A percentile compares a stretch with the other conserved stretches of the same genome.
These are phyloP conservation scores for Amanita phalloides DNA, from an alignment of 768 basidiomycete species.

Conservation along the genomic window DNA sequence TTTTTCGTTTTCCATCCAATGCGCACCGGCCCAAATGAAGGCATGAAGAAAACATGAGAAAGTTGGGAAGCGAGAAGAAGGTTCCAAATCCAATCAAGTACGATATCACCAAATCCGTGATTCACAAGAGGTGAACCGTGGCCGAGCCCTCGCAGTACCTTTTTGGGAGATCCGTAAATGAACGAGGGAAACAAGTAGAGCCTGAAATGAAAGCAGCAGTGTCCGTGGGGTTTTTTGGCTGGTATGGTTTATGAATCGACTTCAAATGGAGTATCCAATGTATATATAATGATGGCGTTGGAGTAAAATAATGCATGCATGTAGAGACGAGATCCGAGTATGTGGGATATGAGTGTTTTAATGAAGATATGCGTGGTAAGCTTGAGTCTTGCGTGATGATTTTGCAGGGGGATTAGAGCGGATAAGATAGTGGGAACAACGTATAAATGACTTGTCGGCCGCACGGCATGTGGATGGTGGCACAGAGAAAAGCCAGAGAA, in stretches of 20 bases:
- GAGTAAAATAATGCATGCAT: background rate
- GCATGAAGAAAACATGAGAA: constrained; percentile 5
- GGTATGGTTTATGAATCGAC: background rate
- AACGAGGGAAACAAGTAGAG: background rate
- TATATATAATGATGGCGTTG: background rate
- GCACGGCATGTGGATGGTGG: background rate
- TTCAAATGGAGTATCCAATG: background rate
- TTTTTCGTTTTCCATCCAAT: constrained; percentile 5
- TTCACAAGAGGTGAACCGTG: background rate
- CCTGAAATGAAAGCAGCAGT: background rate
- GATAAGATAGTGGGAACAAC: background rate
- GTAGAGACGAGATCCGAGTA: background rate
- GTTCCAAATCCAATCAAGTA: constrained; percentile 6
- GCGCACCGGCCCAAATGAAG: constrained; percentile 6
- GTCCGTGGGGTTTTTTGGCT: background rate
- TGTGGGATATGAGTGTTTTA: background rate
- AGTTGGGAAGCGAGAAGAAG: constrained; percentile 2
- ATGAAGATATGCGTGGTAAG: background rate
- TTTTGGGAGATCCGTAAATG: constrained; percentile 3
- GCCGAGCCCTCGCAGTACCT: background rate
- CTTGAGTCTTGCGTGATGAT: background rate
- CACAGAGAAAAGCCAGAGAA: background rate
- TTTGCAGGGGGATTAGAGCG: background rate
- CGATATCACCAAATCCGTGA: constrained; percentile 5
- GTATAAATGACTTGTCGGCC: background rate